Evolutionary conservation across 106 monocot genomes (phyloP), one percentile per base, ranked within the genome.

Genomic region (Xerophyta viscosa): DNA sequence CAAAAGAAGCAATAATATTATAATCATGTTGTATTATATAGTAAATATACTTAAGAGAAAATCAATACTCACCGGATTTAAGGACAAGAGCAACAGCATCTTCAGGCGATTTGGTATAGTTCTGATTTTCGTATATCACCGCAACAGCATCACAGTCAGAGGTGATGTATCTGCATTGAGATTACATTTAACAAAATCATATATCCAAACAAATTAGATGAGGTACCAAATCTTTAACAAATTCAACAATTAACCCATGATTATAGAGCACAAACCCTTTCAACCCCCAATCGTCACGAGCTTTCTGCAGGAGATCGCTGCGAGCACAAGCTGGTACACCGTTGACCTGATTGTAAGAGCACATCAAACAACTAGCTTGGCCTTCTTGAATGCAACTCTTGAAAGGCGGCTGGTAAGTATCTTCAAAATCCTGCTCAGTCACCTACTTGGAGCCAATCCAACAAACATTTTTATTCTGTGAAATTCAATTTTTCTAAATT

Each of bases 261-360:
- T n/a, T n/a, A n/a, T n/a, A n/a, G 23, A 48, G 14, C 12, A 28
- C 48, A 24, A 11, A 82, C 49, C 92, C 86, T 11, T 65, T 27
- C 17, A 92, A 86, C 10, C 58, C 54, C 92, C 92, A 92, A 12
- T 79, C 36, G 7, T 64, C 64, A 0, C 92, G 78, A 5, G 86
- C 82, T 13, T 52, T 45, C 0, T 37, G 61, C 3, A 92, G 86
- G 24, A 92, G 70, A 30, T 56, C 41, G 0, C 48, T 57, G 29
- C 86, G 75, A 7, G 92, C 92, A 29, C 92, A 92, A 27, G 76
- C 76, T 29, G 92, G 92, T 7, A 92, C 58, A 4, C 92, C 92
- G 58, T 92, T 87, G 45, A 92, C 82, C 26, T 83, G 69, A 49
- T 92, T 92, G 60, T 92, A 92, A 2, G 92, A 92, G 61, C 92